Base-by-base conservation (phyloP, 2,329 filamentous ascomycete species). In the Dendrostoma leiphaemia region DNA sequence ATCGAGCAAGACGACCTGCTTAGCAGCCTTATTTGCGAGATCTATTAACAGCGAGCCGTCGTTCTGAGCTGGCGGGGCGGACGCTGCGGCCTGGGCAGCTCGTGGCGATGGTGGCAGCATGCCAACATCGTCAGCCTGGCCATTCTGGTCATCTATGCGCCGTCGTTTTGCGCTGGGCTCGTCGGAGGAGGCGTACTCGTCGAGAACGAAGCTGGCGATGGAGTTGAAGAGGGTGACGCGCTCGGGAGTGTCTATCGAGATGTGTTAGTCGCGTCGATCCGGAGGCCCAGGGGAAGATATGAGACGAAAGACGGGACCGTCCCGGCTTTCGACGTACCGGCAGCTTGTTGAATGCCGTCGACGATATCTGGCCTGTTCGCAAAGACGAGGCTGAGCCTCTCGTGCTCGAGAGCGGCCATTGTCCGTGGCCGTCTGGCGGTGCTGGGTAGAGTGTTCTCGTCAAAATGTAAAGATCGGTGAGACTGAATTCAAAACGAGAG, bases 351-450 rank as follows among this genome's bases (percentile, higher is more conserved):
- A 62, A 86, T 84, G 53, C 73, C 74, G 12, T 75, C 65, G 17
- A 85, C 62, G 55, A 85, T 79, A 59, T 85, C 81, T 6, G 80
- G 80, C 46, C 81, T 74, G 35, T 78, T 73, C 53, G 77, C 69
- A 64, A 86, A 84, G 60, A 83, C 75, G 53, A 72, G 69, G 56
- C 69, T 70, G 51, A 84, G 70, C 63, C 71, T 76, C 64, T 81
- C 68, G 55, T 65, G 67, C 62, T 84, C 79, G 38, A 84, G 76
- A 51, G 66, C 62, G 52, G 66, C 63, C 37, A 54, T 55, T 38
- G 44, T 51, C 29, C 24, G 17, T 10, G 28, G 31, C 44, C 26
- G 15, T 37, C n/a, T n/a, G n/a, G n/a, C n/a, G n/a, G n/a, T n/a
- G n/a, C n/a, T n/a, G 17, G 31, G 19, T 5, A 21, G 12, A 15